Evolutionary conservation across 2,329 filamentous ascomycete species (phyloP).

Genomic region (Cylindrodendrum hubeiense): DNA sequence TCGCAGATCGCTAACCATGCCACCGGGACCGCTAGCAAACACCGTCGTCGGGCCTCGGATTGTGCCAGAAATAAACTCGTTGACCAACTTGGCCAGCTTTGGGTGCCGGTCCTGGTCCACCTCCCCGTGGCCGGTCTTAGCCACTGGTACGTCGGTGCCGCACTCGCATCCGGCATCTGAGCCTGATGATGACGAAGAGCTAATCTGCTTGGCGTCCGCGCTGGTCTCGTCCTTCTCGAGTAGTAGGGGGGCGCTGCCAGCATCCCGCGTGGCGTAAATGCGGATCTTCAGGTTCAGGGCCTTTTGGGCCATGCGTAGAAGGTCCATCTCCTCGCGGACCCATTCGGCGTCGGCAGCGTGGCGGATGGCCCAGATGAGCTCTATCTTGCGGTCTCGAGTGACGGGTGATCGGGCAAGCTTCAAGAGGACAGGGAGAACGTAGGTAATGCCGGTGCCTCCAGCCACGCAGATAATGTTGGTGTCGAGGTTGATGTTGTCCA

Average conservation of each 20-base stretch:
- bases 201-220: constrained; percentile 28
- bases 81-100: constrained; percentile 60
- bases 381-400: constrained; percentile 60
- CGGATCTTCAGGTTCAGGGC: constrained; percentile 63
- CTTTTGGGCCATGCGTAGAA: constrained; percentile 54
- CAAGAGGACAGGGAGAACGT: constrained; percentile 53
- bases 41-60: constrained; percentile 65
- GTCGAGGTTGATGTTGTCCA: constrained; percentile 54
- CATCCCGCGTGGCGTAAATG: constrained; percentile 71
- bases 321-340: constrained; percentile 67
- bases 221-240: constrained; percentile 25
- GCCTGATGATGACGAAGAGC: constrained; percentile 43
- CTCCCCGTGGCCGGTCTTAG: constrained; percentile 45
- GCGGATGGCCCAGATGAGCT: constrained; percentile 76
- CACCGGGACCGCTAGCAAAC: constrained; percentile 70
- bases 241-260: constrained; percentile 30
- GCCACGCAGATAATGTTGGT: constrained; percentile 56
- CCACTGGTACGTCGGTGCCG: constrained; percentile 45
- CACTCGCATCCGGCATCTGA: constrained; percentile 41
- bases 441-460: constrained; percentile 56
- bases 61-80: constrained; percentile 61
- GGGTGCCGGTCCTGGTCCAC: constrained; percentile 54
- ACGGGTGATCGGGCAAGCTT: constrained; percentile 55
- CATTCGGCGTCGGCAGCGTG: constrained; percentile 67
- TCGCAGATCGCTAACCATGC: constrained; percentile 71